Base-by-base conservation (phyloP, 768 basidiomycete species). In the Russula lepida region DNA sequence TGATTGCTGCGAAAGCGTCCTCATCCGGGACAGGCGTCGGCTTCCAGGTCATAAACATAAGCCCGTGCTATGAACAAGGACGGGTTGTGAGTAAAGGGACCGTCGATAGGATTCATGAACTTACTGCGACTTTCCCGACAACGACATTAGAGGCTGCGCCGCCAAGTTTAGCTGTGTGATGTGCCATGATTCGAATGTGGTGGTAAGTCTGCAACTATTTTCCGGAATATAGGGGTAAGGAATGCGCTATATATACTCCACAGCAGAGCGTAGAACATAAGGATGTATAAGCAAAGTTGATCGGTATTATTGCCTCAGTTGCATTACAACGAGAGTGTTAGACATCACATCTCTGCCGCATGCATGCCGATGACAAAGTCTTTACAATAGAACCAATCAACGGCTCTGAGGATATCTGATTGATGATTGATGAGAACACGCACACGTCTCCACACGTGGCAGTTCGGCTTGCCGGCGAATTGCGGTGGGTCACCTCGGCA, bases 31-130 rank as follows among this genome's bases (percentile, higher is more conserved):
- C 71, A 11, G 76, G 74, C 19, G 67, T 71, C 11, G 77, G 74
- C 17, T 66, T 78, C 83, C 78, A 81, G 27, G 82, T 85, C 76
- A 84, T 80, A 68, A 77, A 72, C 81, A 83, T 81, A 50, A 84
- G 71, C 0, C 83, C 83, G 13, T 66, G 67, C 81, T 77, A 74
- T 71, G 35, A 25, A 30, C 21, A n/a, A 19, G 32, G 25, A 19
- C 30, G 53, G 23, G 6, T n/a, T 1, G 28, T 11, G 23, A 9
- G 47, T 8, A 13, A 3, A 25, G 54, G 30, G 19, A 12, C 11
- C 15, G 15, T 5, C 21, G 9, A 6, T 23, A 25, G 23, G 11
- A 46, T 46, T 11, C 13, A 25, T 13, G 17, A 46, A 71, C 74
- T 62, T 58, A 79, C 77, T 7, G 71, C 77, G 32, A 76, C 70